Percentiles rank a stretch among this genome's conserved stretches.
Conservation (phyloP, 2,329 filamentous ascomycete genomes). For the Davidsoniella virescens region DNA sequence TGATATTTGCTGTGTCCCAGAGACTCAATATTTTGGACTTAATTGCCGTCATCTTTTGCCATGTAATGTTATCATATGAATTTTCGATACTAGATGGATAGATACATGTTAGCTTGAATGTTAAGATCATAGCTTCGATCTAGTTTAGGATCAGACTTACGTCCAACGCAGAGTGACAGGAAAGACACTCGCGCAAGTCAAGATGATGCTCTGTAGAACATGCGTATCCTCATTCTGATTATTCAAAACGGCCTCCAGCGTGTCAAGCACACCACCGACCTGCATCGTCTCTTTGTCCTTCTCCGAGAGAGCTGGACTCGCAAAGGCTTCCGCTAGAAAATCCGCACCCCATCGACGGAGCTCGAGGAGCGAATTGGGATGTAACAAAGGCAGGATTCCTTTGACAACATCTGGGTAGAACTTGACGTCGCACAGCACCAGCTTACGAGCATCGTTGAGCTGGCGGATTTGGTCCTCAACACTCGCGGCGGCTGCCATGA, state of each 20-base stretch:
- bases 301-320: constrained; percentile 65
- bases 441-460: constrained; percentile 76
- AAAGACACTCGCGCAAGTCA: constrained; percentile 84
- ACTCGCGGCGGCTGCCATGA: constrained; percentile 40
- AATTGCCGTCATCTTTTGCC: constrained; percentile 77
- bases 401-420: constrained; percentile 88
- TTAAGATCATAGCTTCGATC: not conserved
- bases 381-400: constrained; percentile 83
- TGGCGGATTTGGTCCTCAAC: constrained; percentile 68
- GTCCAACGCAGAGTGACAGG: constrained; percentile 83
- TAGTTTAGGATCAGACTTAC: constrained; percentile 42
- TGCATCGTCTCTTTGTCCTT: constrained; percentile 69
- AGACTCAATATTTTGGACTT: constrained; percentile 77
- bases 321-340: constrained; percentile 90
- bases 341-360: constrained; percentile 91
- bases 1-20: constrained; percentile 65
- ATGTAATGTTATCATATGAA: constrained; percentile 61
- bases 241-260: constrained; percentile 53
- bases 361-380: constrained; percentile 56
- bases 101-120: not conserved
- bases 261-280: constrained; percentile 54
- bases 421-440: constrained; percentile 70
- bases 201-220: constrained; percentile 74
- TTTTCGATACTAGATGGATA: constrained; percentile 57
- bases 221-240: constrained; percentile 58